Evolutionary conservation across 1,139 yeast genomes (phyloP), one percentile per base, ranked within the genome.

Genomic region (Hyphopichia wangnamkhiaoensis): DNA sequence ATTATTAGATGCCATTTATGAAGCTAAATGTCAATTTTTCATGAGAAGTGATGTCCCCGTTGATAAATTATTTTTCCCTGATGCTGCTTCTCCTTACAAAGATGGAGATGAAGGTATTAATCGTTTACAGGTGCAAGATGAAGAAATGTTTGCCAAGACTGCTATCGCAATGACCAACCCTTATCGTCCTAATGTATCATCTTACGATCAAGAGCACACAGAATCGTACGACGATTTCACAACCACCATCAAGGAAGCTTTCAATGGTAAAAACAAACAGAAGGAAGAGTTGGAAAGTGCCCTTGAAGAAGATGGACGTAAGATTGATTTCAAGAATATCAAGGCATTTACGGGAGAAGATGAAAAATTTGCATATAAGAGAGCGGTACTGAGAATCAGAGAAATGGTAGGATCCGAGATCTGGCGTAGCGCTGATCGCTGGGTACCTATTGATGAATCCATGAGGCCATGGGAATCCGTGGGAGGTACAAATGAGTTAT

Each of bases 261-360:
- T 31, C 20, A 26, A 5, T 16, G 30, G 45, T 12, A 26, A 39
- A 15, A 35, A 34, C 20, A 35, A 35, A 3, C 14, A 31, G 9
- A 37, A 35, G 7, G 33, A 34, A 7, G 41, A 37, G 16, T 7
- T 5, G 4, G 34, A 32, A 4, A 32, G 28, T 20, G 26, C 24
- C 3, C 10, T 28, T 5, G 45, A 42, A 9, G 37, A 37, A 14
- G 35, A 36, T 10, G 17, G 19, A 9, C 18, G 25, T 0, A 39
- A 42, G 19, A 43, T 48, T 8, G 71, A 79, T 50, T 80, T 71
- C 50, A 68, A 75, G 15, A 70, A 80, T 37, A 56, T 74, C 12
- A 65, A 68, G 15, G 82, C 82, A 2, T 84, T 84, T 49, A 84
- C 89, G 0, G 91, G 93, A 21, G 90, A 84, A 50, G 91, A 84